These are phyloP conservation scores for Selenicereus undatus DNA, from an alignment of 148 eudicot species.

Conservation along the genomic window DNA sequence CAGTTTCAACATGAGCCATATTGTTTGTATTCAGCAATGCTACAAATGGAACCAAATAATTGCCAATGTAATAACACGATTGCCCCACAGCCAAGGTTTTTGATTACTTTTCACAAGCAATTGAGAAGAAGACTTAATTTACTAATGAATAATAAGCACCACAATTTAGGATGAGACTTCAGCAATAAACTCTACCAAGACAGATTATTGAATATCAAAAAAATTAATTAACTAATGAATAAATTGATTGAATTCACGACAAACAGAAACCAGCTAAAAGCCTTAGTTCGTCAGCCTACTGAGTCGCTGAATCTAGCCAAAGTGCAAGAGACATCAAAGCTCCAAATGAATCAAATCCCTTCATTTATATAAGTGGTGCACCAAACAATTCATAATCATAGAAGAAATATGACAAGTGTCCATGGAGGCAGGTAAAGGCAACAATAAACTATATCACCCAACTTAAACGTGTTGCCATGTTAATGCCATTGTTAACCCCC, in stretches of 20 bases:
- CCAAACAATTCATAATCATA: not conserved
- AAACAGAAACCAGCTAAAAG: not conserved
- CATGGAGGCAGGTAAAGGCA: not conserved
- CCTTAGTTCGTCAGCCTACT: not conserved
- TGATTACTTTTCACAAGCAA: not conserved
- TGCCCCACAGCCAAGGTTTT: not conserved
- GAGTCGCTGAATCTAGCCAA: not conserved
- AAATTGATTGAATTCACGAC: not conserved
- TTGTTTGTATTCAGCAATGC: not conserved
- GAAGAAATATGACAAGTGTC: not conserved
- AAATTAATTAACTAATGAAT: not conserved
- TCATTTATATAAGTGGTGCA: not conserved
- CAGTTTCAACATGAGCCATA: not conserved
- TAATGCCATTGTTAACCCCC: not conserved
- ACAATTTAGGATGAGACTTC: no score
- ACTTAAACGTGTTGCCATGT: conserved; percentile 9
- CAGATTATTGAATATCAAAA: not conserved
- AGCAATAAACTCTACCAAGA: not conserved
- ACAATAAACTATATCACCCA: not conserved
- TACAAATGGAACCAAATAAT: not conserved
- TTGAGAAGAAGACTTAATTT: not conserved
- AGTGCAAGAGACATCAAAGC: no score
- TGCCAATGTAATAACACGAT: not conserved
- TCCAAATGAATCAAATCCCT: not conserved
- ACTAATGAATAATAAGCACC: no score